Evolutionary conservation across 1,284 basidiomycete species (phyloP), one percentile per base, ranked within the genome.

Genomic region (Naganishia cerealis): DNA sequence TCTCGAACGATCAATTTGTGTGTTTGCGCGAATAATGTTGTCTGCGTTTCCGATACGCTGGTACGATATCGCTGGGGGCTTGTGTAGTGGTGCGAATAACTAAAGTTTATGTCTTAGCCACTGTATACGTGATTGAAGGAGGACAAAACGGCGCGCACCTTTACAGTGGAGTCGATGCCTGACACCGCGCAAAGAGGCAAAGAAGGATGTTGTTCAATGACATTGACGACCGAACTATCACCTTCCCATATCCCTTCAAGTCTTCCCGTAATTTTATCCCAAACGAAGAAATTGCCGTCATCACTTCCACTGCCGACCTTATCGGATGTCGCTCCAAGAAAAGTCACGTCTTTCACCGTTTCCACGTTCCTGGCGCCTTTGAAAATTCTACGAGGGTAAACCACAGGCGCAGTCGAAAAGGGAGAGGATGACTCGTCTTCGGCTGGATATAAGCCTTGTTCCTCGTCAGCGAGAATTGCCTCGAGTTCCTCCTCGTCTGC

Each of bases 261-360:
- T 26, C 81, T 78, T 0, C 86, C 87, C 4, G 84, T 85, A 15
- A 81, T 78, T 76, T 93, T 94, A 71, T 87, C 82, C 91, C 91
- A 97, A 12, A 94, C 83, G 78, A 96, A 85, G 70, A 81, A 83
- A 71, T 83, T 82, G 5, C 84, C 94, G 75, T 94, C 92, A 76
- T 97, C 94, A 0, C 89, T 91, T 4, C 94, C 94, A n/a, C 90
- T 92, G 9, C 87, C 83, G 40, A 96, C 85, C 70, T 85, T 90
- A 76, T 92, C 87, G 70, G 93, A 90, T 43, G 81, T 79, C 4
- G 88, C 86, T 0, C 91, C 92, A 42, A 93, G 80, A 75, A 92
- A 94, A 77, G 91, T 93, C 53, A 92, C 91, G 78, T 96, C 94
- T 80, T 96, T 97, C 66, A 94, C 87, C 0, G 94, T 97, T 72